Evolutionary conservation across 257 asterid species (phyloP).

Genomic region (Linaria vulgaris): DNA sequence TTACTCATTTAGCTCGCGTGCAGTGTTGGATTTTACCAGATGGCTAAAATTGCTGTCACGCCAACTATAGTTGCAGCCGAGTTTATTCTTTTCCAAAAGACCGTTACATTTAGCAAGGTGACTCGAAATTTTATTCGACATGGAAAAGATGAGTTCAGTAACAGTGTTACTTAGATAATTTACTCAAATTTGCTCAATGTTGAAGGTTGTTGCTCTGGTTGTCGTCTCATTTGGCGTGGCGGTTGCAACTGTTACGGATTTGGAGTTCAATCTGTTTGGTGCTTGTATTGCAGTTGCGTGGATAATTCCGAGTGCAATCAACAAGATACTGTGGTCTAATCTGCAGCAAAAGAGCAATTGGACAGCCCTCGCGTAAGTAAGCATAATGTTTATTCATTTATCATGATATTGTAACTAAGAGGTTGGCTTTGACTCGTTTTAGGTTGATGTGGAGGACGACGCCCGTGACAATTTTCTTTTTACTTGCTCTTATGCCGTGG

Average conservation of each 20-base stretch:
- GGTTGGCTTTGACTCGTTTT: neutral
- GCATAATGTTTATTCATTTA: neutral
- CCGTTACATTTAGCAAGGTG: slow-evolving; percentile 57
- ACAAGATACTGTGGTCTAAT: slow-evolving; percentile 81
- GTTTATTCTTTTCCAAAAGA: slow-evolving; percentile 58
- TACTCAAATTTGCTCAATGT: neutral
- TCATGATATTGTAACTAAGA: neutral
- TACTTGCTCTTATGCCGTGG: slow-evolving; percentile 76
- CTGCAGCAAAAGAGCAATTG: slow-evolving; percentile 84
- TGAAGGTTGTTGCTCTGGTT: slow-evolving; percentile 63
- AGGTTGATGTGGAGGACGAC: slow-evolving; percentile 97
- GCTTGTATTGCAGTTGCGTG: slow-evolving; percentile 76
- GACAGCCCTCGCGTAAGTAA: slow-evolving; percentile 89
- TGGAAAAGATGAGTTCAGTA: too few species aligned
- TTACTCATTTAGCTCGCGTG: slow-evolving; percentile 38
- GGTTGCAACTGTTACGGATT: slow-evolving; percentile 78
- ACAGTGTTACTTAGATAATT: too few species aligned
- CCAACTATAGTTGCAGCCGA: slow-evolving; percentile 84
- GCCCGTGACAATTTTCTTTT: slow-evolving; percentile 72
- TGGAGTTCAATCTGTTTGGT: slow-evolving; percentile 79
- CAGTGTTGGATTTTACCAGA: slow-evolving; percentile 95
- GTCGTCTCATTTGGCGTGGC: slow-evolving; percentile 84
- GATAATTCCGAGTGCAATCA: slow-evolving; percentile 77
- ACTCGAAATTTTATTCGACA: neutral
- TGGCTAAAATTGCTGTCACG: slow-evolving; percentile 93